Evolutionary conservation across 2,329 filamentous ascomycete species (phyloP), one percentile per base, ranked within the genome.

Genomic region (Alternaria triticina): DNA sequence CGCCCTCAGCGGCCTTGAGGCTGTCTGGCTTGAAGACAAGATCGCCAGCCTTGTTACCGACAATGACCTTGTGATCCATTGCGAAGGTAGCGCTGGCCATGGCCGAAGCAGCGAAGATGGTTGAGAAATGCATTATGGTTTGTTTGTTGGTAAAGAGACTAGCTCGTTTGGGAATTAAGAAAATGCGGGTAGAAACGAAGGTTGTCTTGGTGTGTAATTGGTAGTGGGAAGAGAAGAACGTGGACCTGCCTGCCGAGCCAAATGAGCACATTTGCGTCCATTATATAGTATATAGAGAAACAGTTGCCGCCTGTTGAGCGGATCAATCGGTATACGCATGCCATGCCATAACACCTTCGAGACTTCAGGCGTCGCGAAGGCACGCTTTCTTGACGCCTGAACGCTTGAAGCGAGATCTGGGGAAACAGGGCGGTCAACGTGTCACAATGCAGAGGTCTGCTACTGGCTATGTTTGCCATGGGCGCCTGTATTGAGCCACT

Each of bases 41-140:
- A 6, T 64, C 67, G 23, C 67, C 69, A 12, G 59, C 55, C 67
- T 70, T 72, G 57, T 71, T 75, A 51, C 76, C 71, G 54, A 79
- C 79, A 45, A 69, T 66, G 49, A 81, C 73, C 28, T 69, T 59
- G 70, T 77, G 74, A 58, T 79, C 75, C 9, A 65, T 73, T 20
- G 78, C 77, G 30, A 77, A 50, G 43, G 73, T 73, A 52, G 75
- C 66, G 64, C 74, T 70, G 28, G 67, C 71, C 36, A 79, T 62
- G 66, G 76, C 74, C 55, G 74, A 66, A 60, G 75, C 71, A 65
- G 76, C 66, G 64, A 78, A 67, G 67, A 77, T 57, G 64, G 74
- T 73, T 55, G 77, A 75, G 77, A 80, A 80, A 74, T 69, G 77
- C 79, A 80, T 80, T 73, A 67, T 80, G 76, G 74, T 75, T 74